A percentile compares a stretch with the other conserved stretches of the same genome.
These are phyloP conservation scores for Phytophthora pistaciae DNA, from an alignment of 352 stramenopile species.

Conservation along the genomic window DNA sequence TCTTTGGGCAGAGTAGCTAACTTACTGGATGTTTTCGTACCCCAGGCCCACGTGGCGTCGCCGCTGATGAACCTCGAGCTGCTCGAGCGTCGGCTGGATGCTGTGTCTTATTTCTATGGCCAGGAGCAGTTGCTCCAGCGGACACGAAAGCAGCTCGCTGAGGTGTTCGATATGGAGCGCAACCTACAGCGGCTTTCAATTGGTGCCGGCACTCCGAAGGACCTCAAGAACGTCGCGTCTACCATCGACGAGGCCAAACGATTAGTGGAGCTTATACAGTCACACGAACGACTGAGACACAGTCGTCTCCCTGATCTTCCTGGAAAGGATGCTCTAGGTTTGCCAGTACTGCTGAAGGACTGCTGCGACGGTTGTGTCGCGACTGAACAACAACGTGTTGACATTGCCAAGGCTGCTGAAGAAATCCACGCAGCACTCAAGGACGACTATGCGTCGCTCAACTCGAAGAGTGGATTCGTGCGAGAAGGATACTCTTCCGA, in stretches of 20 bases:
- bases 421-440: constrained; percentile 69
- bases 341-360: constrained; percentile 39
- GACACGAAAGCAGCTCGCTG: constrained; percentile 56
- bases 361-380: constrained; percentile 36
- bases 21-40: constrained; percentile 31
- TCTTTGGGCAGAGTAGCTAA: not conserved
- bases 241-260: constrained; percentile 61
- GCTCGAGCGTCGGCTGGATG: constrained; percentile 59
- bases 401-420: constrained; percentile 34
- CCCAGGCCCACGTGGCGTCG: constrained; percentile 76
- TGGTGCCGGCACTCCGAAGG: constrained; percentile 67
- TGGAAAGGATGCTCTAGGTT: constrained; percentile 25
- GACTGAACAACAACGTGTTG: constrained; percentile 18
- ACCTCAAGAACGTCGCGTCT: constrained; percentile 72
- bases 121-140: constrained; percentile 60
- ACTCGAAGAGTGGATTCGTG: constrained; percentile 70
- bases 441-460: constrained; percentile 69
- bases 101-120: constrained; percentile 58
- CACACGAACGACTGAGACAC: constrained; percentile 30
- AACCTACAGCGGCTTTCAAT: constrained; percentile 76
- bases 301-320: constrained; percentile 37
- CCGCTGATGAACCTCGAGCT: constrained; percentile 68
- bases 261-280: constrained; percentile 43
- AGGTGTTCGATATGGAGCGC: constrained; percentile 79
- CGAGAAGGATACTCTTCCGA: constrained; percentile 59